A percentile compares a stretch with the other conserved stretches of the same genome.
phyloP scores from a whole-genome alignment of 2,329 filamentous ascomycete genomes.

The Cercospora sp. region DNA sequence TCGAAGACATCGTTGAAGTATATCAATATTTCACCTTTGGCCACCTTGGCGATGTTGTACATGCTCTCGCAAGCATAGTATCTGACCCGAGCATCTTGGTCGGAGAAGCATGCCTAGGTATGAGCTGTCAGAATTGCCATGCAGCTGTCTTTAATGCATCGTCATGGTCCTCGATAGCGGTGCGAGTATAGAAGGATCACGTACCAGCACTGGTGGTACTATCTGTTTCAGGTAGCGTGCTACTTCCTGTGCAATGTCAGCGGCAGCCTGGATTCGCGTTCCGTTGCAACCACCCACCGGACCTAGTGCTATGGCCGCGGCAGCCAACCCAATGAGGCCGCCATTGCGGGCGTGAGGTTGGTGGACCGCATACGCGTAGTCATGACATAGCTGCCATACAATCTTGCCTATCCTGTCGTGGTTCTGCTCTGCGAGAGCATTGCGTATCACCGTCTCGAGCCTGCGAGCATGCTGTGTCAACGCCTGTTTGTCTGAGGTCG shows the following conservation, averaged over 20 bases:
- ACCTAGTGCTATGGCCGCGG: conserved; percentile 91
- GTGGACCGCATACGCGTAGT: conserved; percentile 96
- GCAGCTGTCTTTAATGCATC: neutral
- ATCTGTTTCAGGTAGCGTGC: conserved; percentile 90
- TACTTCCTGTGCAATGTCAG: conserved; percentile 64
- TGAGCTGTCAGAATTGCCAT: neutral
- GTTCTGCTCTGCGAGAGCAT: conserved; percentile 74
- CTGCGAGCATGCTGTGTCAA: conserved; percentile 49
- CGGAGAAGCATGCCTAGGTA: conserved; percentile 78
- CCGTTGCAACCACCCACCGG: conserved; percentile 62
- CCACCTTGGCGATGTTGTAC: conserved; percentile 99
- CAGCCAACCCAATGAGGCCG: conserved; percentile 90
- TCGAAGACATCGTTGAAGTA: conserved; percentile 99
- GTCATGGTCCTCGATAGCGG: neutral
- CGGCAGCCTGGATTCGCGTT: neutral
- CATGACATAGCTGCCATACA: conserved; percentile 93
- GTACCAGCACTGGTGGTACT: conserved; percentile 79
- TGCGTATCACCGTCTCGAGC: conserved; percentile 86
- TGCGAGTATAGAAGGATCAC: neutral
- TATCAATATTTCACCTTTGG: conserved; percentile 92
- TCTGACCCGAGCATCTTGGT: conserved; percentile 93
- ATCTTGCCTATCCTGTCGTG: conserved; percentile 80
- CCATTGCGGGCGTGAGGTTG: conserved; percentile 96
- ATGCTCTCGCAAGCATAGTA: conserved; percentile 99
- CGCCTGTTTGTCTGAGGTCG: conserved; percentile 16